These are phyloP conservation scores for Exophiala calicioides DNA, from an alignment of 2,329 filamentous ascomycete species.

Conservation along the genomic window DNA sequence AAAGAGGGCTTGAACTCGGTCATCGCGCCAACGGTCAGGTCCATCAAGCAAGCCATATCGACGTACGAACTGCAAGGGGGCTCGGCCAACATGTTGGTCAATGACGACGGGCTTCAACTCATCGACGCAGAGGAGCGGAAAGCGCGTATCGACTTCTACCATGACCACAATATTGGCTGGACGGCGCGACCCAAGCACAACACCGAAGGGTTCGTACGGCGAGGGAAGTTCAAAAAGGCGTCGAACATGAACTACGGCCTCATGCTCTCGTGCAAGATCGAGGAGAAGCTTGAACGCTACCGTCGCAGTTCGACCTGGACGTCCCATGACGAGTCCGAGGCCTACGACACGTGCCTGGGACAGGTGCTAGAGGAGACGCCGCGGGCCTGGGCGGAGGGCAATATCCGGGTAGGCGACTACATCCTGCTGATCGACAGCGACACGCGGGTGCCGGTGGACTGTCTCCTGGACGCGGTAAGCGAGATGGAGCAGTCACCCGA, in stretches of 20 bases:
- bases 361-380: conserved; percentile 57
- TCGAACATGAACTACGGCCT: conserved; percentile 76
- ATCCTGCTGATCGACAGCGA: conserved; percentile 70
- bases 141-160: conserved; percentile 50
- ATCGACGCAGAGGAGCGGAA: conserved; percentile 45
- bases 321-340: conserved; percentile 41
- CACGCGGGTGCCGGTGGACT: conserved; percentile 68
- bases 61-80: conserved; percentile 57
- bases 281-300: conserved; percentile 54
- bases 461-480: conserved; percentile 67
- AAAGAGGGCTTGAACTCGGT: conserved; percentile 77
- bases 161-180: conserved; percentile 54
- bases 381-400: conserved; percentile 72
- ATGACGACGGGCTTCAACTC: conserved; percentile 44
- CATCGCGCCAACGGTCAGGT: conserved; percentile 58
- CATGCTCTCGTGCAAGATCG: conserved; percentile 62
- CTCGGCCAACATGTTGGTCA: conserved; percentile 41
- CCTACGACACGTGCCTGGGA: conserved; percentile 54
- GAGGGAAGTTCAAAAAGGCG: conserved; percentile 71
- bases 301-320: conserved; percentile 31
- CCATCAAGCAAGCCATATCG: conserved; percentile 59
- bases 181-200: conserved; percentile 54
- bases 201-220: conserved; percentile 47
- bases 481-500: conserved; percentile 72
- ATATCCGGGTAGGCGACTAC: conserved; percentile 81